These are phyloP conservation scores for Iris macrosiphon DNA, from an alignment of 106 monocot species.

Conservation along the genomic window DNA sequence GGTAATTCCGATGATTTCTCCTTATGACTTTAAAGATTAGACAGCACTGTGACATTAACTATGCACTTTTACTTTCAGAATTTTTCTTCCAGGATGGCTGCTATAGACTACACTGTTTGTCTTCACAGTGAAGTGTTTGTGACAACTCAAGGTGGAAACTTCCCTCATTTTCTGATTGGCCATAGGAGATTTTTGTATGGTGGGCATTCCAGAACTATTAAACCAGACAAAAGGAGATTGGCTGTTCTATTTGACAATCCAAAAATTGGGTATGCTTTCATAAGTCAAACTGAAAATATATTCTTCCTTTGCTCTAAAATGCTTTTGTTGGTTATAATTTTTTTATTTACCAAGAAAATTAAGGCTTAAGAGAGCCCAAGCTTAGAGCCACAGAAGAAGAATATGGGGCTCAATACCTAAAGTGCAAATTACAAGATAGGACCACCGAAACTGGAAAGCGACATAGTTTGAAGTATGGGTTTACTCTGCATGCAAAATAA, in stretches of 20 bases:
- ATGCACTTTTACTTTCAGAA: slow-evolving; percentile 29
- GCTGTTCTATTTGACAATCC: slow-evolving; percentile 68
- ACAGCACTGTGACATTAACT: background rate
- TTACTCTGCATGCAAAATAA: too few species aligned
- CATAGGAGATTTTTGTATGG: slow-evolving; percentile 67
- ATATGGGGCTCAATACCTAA: too few species aligned
- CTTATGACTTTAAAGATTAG: too few species aligned
- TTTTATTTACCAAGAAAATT: background rate
- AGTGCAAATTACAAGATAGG: too few species aligned
- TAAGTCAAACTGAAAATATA: background rate
- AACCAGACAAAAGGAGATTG: slow-evolving; percentile 78
- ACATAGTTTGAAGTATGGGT: too few species aligned
- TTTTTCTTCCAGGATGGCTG: slow-evolving; percentile 79
- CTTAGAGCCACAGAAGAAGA: too few species aligned
- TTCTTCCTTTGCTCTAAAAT: background rate
- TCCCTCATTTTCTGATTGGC: slow-evolving; percentile 73
- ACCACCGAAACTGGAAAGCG: too few species aligned
- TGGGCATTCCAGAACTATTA: slow-evolving; percentile 84
- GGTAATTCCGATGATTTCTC: slow-evolving; percentile 15
- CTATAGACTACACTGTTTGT: slow-evolving; percentile 78
- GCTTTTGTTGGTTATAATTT: background rate
- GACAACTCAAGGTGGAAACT: slow-evolving; percentile 86
- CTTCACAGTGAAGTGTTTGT: slow-evolving; percentile 84
- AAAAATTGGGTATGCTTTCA: slow-evolving; percentile 48
- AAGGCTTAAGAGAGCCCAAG: too few species aligned